These are phyloP conservation scores for Panicum hallii DNA, from an alignment of 202 grass and related monocot species.

Conservation along the genomic window DNA sequence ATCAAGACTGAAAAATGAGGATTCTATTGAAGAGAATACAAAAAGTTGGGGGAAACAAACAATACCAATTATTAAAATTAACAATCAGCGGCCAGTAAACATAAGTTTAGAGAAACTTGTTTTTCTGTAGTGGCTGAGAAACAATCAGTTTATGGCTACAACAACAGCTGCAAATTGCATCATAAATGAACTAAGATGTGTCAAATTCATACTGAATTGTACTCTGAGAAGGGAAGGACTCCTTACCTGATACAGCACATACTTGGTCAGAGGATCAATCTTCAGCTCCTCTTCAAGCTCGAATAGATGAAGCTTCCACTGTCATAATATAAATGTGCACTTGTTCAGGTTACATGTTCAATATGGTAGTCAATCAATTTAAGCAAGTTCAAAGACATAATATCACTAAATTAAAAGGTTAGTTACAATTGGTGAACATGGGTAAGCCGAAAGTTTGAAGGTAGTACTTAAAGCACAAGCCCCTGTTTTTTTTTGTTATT, in stretches of 20 bases:
- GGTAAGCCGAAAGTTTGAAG: neutral
- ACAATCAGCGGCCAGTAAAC: neutral
- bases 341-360: slow-evolving; percentile 29
- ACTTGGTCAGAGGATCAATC: slow-evolving; percentile 72
- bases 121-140: neutral
- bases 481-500: neutral
- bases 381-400: slow-evolving; percentile 20
- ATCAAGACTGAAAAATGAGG: neutral
- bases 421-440: neutral
- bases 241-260: slow-evolving; percentile 82
- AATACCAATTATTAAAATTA: neutral
- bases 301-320: slow-evolving; percentile 98
- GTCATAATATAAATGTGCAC: slow-evolving; percentile 1
- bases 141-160: neutral
- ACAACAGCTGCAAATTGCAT: neutral
- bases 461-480: neutral
- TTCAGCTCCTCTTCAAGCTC: slow-evolving; percentile 93
- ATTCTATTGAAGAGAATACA: neutral
- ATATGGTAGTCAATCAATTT: neutral
- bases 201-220: neutral
- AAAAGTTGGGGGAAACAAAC: neutral
- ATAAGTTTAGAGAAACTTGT: neutral
- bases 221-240: neutral
- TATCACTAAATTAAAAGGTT: slow-evolving; percentile 4
- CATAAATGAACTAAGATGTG: neutral